These are phyloP conservation scores for Gossypium ekmanianum DNA, from an alignment of 345 rosid genomes.

Conservation along the genomic window DNA sequence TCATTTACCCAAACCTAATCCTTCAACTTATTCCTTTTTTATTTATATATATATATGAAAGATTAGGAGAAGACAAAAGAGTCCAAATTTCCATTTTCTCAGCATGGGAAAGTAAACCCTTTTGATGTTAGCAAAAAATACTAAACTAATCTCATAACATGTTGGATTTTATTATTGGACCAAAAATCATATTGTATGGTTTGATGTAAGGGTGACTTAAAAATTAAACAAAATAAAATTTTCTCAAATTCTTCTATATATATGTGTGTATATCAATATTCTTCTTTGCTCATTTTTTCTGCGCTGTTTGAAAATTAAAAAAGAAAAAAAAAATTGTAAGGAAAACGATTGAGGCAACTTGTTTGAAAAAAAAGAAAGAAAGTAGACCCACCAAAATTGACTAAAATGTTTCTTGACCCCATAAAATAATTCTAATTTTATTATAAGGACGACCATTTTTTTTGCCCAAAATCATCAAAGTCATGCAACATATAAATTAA, in stretches of 20 bases:
- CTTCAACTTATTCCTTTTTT: constrained; percentile 24
- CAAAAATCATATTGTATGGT: neutral
- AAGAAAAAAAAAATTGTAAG: neutral
- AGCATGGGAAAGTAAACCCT: constrained; percentile 25
- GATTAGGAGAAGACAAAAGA: constrained; percentile 14
- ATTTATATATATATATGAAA: neutral
- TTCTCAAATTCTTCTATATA: neutral
- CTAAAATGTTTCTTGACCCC: constrained; percentile 16
- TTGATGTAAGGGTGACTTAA: neutral
- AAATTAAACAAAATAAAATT: neutral
- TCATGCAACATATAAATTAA: constrained; percentile 23
- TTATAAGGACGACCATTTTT: neutral
- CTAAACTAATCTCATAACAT: neutral
- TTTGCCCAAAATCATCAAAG: constrained; percentile 1
- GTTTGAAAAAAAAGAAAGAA: constrained; percentile 15
- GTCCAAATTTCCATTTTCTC: constrained; percentile 20
- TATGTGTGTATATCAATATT: neutral
- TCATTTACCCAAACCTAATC: constrained; percentile 31
- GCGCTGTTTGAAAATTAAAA: neutral
- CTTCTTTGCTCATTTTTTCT: neutral
- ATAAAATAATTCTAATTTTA: constrained; percentile 16
- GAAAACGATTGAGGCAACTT: constrained; percentile 17
- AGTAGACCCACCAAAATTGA: constrained; percentile 38
- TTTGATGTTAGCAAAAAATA: constrained; percentile 13
- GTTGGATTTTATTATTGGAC: too few species aligned